Evolutionary conservation across 2,329 filamentous ascomycete genomes (phyloP).

Genomic region (Ceratocystis huliohia): DNA sequence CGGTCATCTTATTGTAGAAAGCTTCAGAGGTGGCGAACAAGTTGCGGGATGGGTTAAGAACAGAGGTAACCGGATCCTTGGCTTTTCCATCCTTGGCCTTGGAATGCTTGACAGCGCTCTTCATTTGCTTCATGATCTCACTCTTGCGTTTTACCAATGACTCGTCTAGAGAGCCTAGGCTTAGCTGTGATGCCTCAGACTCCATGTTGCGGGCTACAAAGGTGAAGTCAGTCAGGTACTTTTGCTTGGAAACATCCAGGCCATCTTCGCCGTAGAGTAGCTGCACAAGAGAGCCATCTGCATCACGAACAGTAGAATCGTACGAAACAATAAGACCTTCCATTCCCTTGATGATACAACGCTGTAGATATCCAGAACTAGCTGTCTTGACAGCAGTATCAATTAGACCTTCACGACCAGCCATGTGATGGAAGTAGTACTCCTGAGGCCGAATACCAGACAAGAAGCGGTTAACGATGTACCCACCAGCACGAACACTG

Average conservation of each 20-base stretch:
- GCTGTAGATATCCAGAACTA: slow-evolving; percentile 87
- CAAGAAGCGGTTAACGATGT: slow-evolving; percentile 91
- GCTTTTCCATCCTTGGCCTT: slow-evolving; percentile 43
- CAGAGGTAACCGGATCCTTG: slow-evolving; percentile 62
- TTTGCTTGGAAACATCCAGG: slow-evolving; percentile 85
- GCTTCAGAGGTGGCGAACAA: slow-evolving; percentile 81
- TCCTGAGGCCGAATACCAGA: slow-evolving; percentile 95
- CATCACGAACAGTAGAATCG: slow-evolving; percentile 84
- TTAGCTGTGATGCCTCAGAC: slow-evolving; percentile 65
- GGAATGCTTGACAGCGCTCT: slow-evolving; percentile 63
- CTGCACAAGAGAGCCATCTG: slow-evolving; percentile 85
- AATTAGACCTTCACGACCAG: slow-evolving; percentile 92
- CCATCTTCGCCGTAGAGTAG: slow-evolving; percentile 97
- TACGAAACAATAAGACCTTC: slow-evolving; percentile 87
- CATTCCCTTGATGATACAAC: slow-evolving; percentile 97
- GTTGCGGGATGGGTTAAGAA: slow-evolving; percentile 62
- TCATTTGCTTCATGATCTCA: slow-evolving; percentile 63
- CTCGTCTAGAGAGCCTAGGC: slow-evolving; percentile 44
- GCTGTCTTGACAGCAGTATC: slow-evolving; percentile 98
- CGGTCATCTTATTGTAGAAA: slow-evolving; percentile 59
- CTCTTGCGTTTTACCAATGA: slow-evolving; percentile 40
- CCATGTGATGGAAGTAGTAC: slow-evolving; percentile 99
- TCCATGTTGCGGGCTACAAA: slow-evolving; percentile 79
- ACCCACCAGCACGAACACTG: slow-evolving; percentile 77
- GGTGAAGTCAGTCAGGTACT: slow-evolving; percentile 77